Evolutionary conservation across 1,284 basidiomycete species (phyloP).

Genomic region (Hypsizygus ulmarius): DNA sequence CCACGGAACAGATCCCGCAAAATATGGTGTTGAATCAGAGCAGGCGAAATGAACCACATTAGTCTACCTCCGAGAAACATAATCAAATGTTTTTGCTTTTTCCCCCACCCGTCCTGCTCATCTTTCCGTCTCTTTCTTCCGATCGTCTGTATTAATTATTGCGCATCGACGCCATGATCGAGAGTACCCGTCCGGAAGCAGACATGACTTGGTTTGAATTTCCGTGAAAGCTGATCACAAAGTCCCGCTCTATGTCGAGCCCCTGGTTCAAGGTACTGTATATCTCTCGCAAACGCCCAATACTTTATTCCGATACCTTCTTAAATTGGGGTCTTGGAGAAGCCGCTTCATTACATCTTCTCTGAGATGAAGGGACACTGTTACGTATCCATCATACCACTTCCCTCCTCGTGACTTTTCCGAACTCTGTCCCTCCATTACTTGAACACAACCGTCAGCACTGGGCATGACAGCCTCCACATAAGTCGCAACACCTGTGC

Average conservation of each 20-base stretch:
- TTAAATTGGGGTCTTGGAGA: conserved; percentile 26
- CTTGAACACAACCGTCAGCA: conserved; percentile 37
- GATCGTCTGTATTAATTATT: too few relatives aligned
- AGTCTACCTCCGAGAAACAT: neutral
- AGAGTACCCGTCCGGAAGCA: too few relatives aligned
- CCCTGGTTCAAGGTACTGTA: neutral
- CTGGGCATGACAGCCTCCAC: conserved; percentile 37
- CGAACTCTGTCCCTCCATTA: conserved; percentile 31
- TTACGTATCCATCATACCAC: conserved; percentile 16
- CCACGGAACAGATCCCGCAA: conserved; percentile 83
- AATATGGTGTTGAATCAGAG: conserved; percentile 56
- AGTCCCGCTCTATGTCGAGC: too few relatives aligned
- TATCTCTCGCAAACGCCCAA: neutral
- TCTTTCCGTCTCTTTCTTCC: too few relatives aligned
- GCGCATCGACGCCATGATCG: too few relatives aligned
- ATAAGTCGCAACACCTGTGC: conserved; percentile 26
- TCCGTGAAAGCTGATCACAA: too few relatives aligned
- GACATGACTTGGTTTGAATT: too few relatives aligned
- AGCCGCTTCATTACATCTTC: conserved; percentile 29
- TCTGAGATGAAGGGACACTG: conserved; percentile 16
- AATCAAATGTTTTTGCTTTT: neutral
- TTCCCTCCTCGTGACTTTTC: neutral
- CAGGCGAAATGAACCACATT: conserved; percentile 18
- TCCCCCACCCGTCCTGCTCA: neutral
- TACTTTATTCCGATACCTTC: conserved; percentile 17